phyloP scores from a whole-genome alignment of 1,284 basidiomycete species.

The Trametes hirsuta region DNA sequence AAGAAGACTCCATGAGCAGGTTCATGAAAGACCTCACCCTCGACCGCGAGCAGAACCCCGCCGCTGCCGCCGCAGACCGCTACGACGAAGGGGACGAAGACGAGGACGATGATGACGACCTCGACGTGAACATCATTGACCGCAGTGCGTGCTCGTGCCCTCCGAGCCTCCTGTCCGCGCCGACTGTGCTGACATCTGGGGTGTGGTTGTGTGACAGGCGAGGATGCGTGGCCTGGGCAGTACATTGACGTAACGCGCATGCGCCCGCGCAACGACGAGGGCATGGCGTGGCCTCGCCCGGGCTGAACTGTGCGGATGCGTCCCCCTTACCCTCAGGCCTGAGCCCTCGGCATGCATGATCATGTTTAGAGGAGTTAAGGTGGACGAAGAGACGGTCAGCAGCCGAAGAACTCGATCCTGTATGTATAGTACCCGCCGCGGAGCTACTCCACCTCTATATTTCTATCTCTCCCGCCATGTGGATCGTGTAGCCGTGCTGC shows the following conservation, averaged over 20 bases:
- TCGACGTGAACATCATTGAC: constrained; percentile 63
- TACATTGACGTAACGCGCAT: constrained; percentile 69
- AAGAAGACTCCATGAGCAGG: constrained; percentile 80
- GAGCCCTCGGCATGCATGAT: too few relatives aligned
- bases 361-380: too few relatives aligned
- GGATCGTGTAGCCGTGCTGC: too few relatives aligned
- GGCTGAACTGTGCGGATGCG: constrained; percentile 24
- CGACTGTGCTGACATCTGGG: constrained; percentile 1
- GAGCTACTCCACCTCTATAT: too few relatives aligned
- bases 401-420: too few relatives aligned
- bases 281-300: constrained; percentile 69
- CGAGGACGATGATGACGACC: constrained; percentile 64
- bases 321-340: too few relatives aligned
- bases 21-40: constrained; percentile 88
- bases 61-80: constrained; percentile 52
- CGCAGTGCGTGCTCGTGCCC: constrained; percentile 51
- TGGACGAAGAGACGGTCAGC: too few relatives aligned
- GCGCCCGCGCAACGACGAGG: constrained; percentile 52
- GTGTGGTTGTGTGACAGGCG: constrained; percentile 43
- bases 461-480: too few relatives aligned
- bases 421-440: too few relatives aligned
- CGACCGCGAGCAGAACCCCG: constrained; percentile 62
- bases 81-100: constrained; percentile 59
- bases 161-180: constrained; percentile 17
- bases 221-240: constrained; percentile 68